Base-by-base conservation (phyloP, 352 stramenopile species). In the Phytopythium kandeliae region DNA sequence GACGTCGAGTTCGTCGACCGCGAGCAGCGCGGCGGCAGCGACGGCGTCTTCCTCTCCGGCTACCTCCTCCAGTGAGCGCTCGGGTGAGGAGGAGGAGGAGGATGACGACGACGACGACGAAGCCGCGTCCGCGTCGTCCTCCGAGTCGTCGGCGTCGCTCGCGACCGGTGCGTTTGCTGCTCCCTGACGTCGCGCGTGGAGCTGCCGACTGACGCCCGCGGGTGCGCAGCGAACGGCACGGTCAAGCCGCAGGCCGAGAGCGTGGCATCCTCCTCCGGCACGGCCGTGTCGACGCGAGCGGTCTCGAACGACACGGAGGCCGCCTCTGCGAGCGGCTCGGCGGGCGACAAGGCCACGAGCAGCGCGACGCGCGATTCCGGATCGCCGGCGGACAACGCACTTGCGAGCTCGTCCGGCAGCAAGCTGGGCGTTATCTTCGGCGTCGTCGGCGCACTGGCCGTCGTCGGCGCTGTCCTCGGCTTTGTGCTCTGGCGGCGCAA, bases 401-500 rank as follows among this genome's bases (percentile, higher is more conserved):
- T 55, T 13, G 57, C 54, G 7, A 61, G 55, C 19, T 67, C 61
- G 11, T 67, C 57, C 17, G 57, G 55, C 44, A 71, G 46, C 37
- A 71, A 76, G 36, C 42, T 73, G 30, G 62, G 65, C n/a, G 35
- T 86, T 45, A 79, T 89, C 52, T 38, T 84, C 21, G 74, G 70
- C 30, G 69, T 85, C 46, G 58, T 63, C 24, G 73, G 66, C 25
- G 65, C 59, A 9, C 53, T 64, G 6, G 63, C 67, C 13, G 69
- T 80, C 16, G 57, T 86, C 26, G 71, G 72, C n/a, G 75, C 73
- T 13, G 60, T 87, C 10, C 55, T 78, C 22, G 78, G 54, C 12
- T 84, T 89, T 55, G 71, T 85, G 22, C 55, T 85, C 26, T 87
- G 69, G 69, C 79, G 74, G 48, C 62, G 69, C 40, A 67, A 68